A percentile compares a stretch with the other conserved stretches of the same genome.
Conservation (phyloP, 2,329 filamentous ascomycete genomes). For the Arachnomyces sp. region DNA sequence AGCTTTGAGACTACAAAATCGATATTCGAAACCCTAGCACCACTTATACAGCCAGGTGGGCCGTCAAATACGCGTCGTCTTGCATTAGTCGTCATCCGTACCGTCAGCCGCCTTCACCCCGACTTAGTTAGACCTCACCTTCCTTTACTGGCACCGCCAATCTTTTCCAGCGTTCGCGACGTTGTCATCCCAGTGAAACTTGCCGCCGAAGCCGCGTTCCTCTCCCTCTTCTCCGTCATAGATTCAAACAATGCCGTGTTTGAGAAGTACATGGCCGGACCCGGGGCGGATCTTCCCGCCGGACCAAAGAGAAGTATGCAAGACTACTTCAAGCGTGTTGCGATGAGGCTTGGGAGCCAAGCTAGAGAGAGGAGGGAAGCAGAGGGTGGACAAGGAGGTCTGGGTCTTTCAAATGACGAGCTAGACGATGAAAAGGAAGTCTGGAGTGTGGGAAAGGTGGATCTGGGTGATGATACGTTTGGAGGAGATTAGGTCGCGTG, state of each 20-base stretch:
- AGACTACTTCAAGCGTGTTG: constrained; percentile 95
- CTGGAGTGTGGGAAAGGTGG: constrained; percentile 88
- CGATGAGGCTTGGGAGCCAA: constrained; percentile 73
- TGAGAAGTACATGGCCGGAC: constrained; percentile 75
- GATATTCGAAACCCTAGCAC: constrained; percentile 70
- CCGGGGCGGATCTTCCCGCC: constrained; percentile 58
- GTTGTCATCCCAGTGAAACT: constrained; percentile 91
- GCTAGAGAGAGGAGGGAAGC: constrained; percentile 84
- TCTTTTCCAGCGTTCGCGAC: constrained; percentile 88
- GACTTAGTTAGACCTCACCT: constrained; percentile 78
- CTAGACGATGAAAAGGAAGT: constrained; percentile 90
- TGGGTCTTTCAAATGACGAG: constrained; percentile 85
- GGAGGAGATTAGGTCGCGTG: too few relatives aligned
- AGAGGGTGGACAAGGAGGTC: constrained; percentile 76
- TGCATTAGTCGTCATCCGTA: constrained; percentile 79
- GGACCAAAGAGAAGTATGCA: constrained; percentile 81
- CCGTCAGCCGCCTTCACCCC: constrained; percentile 69
- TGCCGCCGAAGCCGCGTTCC: constrained; percentile 87
- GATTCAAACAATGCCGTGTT: constrained; percentile 81
- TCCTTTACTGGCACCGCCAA: constrained; percentile 65
- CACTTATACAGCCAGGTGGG: constrained; percentile 67
- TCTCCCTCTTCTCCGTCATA: constrained; percentile 82
- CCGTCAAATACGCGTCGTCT: constrained; percentile 78
- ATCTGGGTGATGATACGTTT: constrained; percentile 56
- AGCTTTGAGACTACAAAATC: constrained; percentile 69